Base-by-base conservation (phyloP, 2,329 filamentous ascomycete genomes). In the Fusarium papillatum region DNA sequence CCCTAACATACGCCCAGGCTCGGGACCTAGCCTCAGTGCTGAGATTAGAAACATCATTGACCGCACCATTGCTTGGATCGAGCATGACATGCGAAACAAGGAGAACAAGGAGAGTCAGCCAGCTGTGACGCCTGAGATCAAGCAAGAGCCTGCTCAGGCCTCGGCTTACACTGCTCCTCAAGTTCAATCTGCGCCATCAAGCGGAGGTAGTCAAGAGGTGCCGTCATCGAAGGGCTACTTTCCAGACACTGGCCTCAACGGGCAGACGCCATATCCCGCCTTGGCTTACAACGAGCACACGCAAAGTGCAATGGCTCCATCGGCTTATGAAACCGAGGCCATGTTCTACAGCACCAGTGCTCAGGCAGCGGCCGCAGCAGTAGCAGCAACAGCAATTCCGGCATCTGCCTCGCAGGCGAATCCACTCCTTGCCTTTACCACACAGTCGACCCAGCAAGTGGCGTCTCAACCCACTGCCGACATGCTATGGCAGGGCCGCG, bases 21-120 rank as follows among this genome's bases (percentile, higher is more conserved):
- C 86, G 17, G 87, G 87, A 26, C 82, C 81, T 31, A 83, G 83
- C 24, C 84, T 90, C 46, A 83, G 84, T 57, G 82, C 83, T 53
- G 85, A 88, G 31, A 86, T 91, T 64, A 81, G 83, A 11, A 80
- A 82, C 46, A 88, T 91, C 60, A 87, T 90, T 38, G 85, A 89
- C 26, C 86, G 86, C 7, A 90, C 88, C 2, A 86, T 91, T 39
- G 80, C 81, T 17, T 88, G 87, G 84, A 91, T 91, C 68, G 86
- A 90, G 68, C 84, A 85, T 63, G 88, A 88, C 65, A 88, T 89
- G 84, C 76, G 79, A 48, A 82, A 82, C 48, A 85, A 84, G 55
- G 76, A 82, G 5, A 17, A 55, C 14, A 74, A 78, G 60, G 74
- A 57, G 60, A 61, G 50, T 11, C 74, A 76, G 14, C 66, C 77